These are phyloP conservation scores for Aspergillus neotritici DNA, from an alignment of 2,329 filamentous ascomycete species.

Conservation along the genomic window DNA sequence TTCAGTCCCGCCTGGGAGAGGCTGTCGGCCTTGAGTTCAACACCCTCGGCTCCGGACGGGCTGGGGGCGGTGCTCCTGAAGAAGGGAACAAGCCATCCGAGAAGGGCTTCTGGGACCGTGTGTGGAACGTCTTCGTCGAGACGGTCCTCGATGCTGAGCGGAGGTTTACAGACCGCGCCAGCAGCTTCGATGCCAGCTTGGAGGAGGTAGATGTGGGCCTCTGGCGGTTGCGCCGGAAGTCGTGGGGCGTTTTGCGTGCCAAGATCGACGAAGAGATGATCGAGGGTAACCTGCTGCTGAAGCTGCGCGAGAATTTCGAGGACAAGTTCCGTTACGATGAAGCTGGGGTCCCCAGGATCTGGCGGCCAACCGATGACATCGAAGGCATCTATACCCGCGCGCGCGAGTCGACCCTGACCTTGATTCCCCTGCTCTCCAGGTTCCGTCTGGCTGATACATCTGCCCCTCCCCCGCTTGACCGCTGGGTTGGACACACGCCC, in stretches of 20 bases:
- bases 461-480: constrained; percentile 71
- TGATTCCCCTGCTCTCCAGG: constrained; percentile 81
- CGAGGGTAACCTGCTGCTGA: constrained; percentile 92
- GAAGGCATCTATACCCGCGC: constrained; percentile 91
- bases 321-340: constrained; percentile 99
- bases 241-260: constrained; percentile 82
- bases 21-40: constrained; percentile 92
- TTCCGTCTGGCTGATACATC: constrained; percentile 74
- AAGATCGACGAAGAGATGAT: constrained; percentile 97
- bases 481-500: constrained; percentile 76
- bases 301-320: constrained; percentile 96
- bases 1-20: constrained; percentile 79
- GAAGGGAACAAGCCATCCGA: constrained; percentile 69
- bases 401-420: constrained; percentile 80
- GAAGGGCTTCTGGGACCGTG: constrained; percentile 89
- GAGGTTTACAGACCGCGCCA: constrained; percentile 80
- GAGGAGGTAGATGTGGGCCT: constrained; percentile 89
- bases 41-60: constrained; percentile 82
- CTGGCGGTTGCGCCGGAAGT: constrained; percentile 89
- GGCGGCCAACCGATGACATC: constrained; percentile 94
- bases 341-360: constrained; percentile 87
- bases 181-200: constrained; percentile 85
- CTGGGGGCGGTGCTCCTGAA: constrained; percentile 74
- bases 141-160: constrained; percentile 80
- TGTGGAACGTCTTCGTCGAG: constrained; percentile 79